Evolutionary conservation across 78 protist genomes (phyloP).

Genomic region (Pigoraptor vietnamica): DNA sequence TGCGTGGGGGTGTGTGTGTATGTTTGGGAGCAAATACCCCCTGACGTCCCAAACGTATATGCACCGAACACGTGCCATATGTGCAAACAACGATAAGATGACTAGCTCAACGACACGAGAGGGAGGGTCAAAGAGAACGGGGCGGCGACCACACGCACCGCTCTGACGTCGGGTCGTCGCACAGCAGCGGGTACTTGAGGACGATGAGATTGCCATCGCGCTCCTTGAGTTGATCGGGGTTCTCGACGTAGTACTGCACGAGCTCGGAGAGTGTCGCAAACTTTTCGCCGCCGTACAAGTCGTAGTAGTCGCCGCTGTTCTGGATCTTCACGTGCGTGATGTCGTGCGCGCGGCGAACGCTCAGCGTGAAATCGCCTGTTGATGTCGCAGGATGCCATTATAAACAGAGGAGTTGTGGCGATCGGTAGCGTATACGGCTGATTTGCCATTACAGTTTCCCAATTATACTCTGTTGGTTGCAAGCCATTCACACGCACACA

Average conservation of each 20-base stretch:
- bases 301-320: constrained; percentile 12
- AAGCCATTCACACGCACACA: too few relatives aligned
- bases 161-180: constrained; percentile 13
- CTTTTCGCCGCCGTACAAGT: constrained; percentile 21
- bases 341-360: background rate
- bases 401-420: background rate
- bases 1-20: too few relatives aligned
- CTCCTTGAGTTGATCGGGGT: background rate
- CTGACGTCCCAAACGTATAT: too few relatives aligned
- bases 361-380: background rate
- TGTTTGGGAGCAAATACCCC: too few relatives aligned
- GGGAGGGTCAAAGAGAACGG: background rate
- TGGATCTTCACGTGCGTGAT: constrained; percentile 7
- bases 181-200: background rate
- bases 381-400: background rate
- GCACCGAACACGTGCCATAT: too few relatives aligned
- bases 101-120: background rate
- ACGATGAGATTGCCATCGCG: background rate
- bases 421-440: background rate
- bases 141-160: background rate
- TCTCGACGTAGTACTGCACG: background rate
- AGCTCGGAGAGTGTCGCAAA: constrained; percentile 9
- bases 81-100: too few relatives aligned
- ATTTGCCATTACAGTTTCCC: background rate
- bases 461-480: too few relatives aligned